Evolutionary conservation across 2,329 filamentous ascomycete genomes (phyloP).

Genomic region (Sarocladiaceae sp.): DNA sequence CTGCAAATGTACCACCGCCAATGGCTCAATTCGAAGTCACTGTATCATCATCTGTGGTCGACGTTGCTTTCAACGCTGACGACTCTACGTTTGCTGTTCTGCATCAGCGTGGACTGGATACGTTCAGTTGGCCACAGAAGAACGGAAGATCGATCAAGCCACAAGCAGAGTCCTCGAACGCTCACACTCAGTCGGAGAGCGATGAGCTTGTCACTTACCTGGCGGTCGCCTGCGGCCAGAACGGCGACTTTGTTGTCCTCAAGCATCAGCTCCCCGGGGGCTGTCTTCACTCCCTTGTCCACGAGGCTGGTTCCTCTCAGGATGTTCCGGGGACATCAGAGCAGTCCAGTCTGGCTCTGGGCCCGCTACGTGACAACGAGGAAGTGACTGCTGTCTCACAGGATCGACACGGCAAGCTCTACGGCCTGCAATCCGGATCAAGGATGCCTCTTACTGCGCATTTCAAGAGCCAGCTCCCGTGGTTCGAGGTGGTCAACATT

Average conservation of each 20-base stretch:
- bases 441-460: constrained; percentile 30
- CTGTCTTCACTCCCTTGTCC: constrained; percentile 19
- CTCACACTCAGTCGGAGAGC: neutral
- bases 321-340: constrained; percentile 14
- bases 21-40: constrained; percentile 79
- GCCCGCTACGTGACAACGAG: constrained; percentile 16
- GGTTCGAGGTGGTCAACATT: constrained; percentile 43
- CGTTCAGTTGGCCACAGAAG: constrained; percentile 66
- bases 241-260: constrained; percentile 25
- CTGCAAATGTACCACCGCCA: constrained; percentile 84
- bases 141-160: constrained; percentile 46
- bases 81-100: constrained; percentile 68
- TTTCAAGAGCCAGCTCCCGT: constrained; percentile 46
- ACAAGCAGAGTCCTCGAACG: constrained; percentile 27
- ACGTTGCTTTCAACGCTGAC: constrained; percentile 68
- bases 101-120: constrained; percentile 58
- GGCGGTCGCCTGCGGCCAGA: constrained; percentile 26
- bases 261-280: constrained; percentile 23
- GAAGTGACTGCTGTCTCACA: constrained; percentile 27
- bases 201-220: constrained; percentile 21
- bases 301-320: constrained; percentile 7
- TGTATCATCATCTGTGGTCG: constrained; percentile 59
- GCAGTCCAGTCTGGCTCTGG: constrained; percentile 1
- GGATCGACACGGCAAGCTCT: constrained; percentile 41
- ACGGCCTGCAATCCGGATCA: constrained; percentile 28